A percentile compares a stretch with the other conserved stretches of the same genome.
phyloP scores from a whole-genome alignment of 2,329 filamentous ascomycete genomes.

The Arthrobotrys sinensis region DNA sequence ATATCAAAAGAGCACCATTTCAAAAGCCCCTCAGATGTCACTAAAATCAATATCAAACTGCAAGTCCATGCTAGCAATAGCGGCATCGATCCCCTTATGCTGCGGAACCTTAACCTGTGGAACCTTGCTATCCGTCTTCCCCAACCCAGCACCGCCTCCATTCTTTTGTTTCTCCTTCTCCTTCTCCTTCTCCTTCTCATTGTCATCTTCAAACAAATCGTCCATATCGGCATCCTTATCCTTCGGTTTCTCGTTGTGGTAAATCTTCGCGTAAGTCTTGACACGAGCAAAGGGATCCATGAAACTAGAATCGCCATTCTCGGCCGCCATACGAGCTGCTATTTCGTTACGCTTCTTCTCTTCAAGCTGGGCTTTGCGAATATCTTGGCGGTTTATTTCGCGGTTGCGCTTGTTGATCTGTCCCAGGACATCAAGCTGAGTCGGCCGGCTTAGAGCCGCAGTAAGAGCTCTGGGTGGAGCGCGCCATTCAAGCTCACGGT shows the following conservation, averaged over 20 bases:
- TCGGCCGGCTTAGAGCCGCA: conserved; percentile 68
- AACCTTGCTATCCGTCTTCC: conserved; percentile 71
- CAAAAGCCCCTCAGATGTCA: conserved; percentile 3
- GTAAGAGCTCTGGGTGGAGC: conserved; percentile 70
- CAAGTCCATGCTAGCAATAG: conserved; percentile 68
- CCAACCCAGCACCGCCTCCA: conserved; percentile 65
- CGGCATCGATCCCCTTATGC: conserved; percentile 73
- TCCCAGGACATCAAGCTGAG: conserved; percentile 85
- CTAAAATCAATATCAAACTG: conserved; percentile 58
- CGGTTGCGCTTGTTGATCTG: conserved; percentile 88
- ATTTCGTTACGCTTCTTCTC: conserved; percentile 79
- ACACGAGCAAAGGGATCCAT: conserved; percentile 74
- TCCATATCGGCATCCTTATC: conserved; percentile 70
- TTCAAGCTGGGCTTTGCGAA: conserved; percentile 89
- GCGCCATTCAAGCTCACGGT: conserved; percentile 75
- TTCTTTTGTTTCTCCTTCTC: conserved; percentile 71
- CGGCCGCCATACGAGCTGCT: conserved; percentile 76
- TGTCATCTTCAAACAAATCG: conserved; percentile 65
- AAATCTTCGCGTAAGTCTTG: conserved; percentile 78
- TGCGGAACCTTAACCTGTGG: conserved; percentile 69
- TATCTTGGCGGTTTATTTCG: conserved; percentile 85
- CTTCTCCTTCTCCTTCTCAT: conserved; percentile 69
- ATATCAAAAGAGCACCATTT: not conserved
- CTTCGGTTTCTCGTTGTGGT: conserved; percentile 71
- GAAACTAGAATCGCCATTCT: conserved; percentile 73